Base-by-base conservation (phyloP, 257 asterid genomes). In the Ilex asprella region DNA sequence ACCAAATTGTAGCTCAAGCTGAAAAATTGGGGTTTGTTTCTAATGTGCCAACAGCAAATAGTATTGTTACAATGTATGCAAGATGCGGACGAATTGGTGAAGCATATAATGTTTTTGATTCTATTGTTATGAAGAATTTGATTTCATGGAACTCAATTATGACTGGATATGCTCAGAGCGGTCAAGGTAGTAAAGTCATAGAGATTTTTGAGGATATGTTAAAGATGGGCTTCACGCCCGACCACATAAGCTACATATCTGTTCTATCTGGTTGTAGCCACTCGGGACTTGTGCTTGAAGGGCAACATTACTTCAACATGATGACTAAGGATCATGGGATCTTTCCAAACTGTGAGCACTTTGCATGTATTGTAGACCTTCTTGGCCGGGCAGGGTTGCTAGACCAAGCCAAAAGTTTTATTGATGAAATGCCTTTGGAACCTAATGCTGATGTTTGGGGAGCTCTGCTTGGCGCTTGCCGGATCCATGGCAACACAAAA, bases 361-460 rank as follows among this genome's bases (percentile, higher is more conserved):
- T 60, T 54, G 69, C 67, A 47, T 67, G 73, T 41, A 64, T 72
- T 43, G 73, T 67, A 16, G 77, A 72, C 56, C 44, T 72, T 53
- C 58, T 67, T 61, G 77, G 66, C 16, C 66, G 73, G 13, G 77
- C 77, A 5, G 77, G 77, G 30, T 51, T 72, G 47, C 70, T 72
- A 35, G 56, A 58, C 30, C 60, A 72, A 47, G 66, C 67, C 32
- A 67, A 46, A 60, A 65, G 67, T 44, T 56, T 72, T 41, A 64
- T 72, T 11, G 15, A 51, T 39, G 56, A 60, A 31, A 72, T 72
- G 73, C 67, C 62, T 11, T 39, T 72, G 65, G 58, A 67, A 58
- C 69, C 77, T 49, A 69, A 62, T 72, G 73, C 66, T 44, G 64
- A 65, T 30, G 73, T 72, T 52, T 72, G 77, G 77, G 72, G 73